These are phyloP conservation scores for Boletus edulis DNA, from an alignment of 768 basidiomycete species.

Conservation along the genomic window DNA sequence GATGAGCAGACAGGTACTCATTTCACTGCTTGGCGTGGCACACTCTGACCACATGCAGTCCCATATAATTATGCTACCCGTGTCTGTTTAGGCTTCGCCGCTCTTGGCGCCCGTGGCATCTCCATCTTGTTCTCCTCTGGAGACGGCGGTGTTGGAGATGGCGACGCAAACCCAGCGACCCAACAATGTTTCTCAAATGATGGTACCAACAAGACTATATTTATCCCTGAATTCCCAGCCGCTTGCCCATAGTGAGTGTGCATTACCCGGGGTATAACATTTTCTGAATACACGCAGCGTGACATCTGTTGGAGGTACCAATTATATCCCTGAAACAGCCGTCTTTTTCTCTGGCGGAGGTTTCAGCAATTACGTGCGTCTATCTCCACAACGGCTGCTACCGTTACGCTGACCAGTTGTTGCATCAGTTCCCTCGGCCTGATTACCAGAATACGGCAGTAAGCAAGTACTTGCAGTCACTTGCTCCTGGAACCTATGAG, in stretches of 20 bases:
- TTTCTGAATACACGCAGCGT: constrained; percentile 40
- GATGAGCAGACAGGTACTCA: constrained; percentile 62
- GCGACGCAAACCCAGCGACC: constrained; percentile 47
- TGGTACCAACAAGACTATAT: constrained; percentile 50
- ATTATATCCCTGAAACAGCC: constrained; percentile 55
- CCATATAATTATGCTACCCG: constrained; percentile 57
- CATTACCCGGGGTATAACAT: not conserved
- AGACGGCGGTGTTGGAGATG: constrained; percentile 69
- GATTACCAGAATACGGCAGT: constrained; percentile 51
- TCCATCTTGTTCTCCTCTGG: constrained; percentile 66
- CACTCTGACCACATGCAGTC: constrained; percentile 35
- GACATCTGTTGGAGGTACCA: constrained; percentile 70
- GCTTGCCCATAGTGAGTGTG: constrained; percentile 50
- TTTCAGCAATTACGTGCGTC: constrained; percentile 63
- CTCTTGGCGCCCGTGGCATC: constrained; percentile 65
- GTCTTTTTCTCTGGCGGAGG: constrained; percentile 68
- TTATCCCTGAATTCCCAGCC: constrained; percentile 62
- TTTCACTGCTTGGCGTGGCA: not conserved
- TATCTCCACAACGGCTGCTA: not conserved
- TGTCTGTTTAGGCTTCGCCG: constrained; percentile 60
- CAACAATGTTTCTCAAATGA: constrained; percentile 59
- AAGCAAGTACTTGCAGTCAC: constrained; percentile 39
- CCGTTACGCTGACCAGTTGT: not conserved
- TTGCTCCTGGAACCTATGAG: constrained; percentile 48
- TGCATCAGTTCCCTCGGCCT: constrained; percentile 49